Conservation (phyloP, 768 basidiomycete species). For the Tricholomella constricta region DNA sequence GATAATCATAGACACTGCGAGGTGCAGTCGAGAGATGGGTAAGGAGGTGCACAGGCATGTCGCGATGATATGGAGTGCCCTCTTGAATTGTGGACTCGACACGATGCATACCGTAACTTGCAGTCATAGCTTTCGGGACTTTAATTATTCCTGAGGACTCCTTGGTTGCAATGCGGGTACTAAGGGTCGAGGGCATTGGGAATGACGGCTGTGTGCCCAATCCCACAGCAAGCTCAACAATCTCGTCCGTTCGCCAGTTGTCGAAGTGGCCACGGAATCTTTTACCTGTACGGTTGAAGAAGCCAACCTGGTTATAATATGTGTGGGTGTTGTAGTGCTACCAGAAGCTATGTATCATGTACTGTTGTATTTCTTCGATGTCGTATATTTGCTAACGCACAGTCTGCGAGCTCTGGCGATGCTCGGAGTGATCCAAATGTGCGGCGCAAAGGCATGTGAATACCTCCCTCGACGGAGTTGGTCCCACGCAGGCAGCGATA, state of each 20-base stretch:
- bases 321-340: background rate
- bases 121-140: background rate
- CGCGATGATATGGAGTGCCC: background rate
- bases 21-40: background rate
- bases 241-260: background rate
- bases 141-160: background rate
- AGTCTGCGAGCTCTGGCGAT: background rate
- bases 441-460: background rate
- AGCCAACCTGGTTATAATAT: background rate
- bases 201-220: background rate
- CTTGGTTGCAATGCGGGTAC: background rate
- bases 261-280: background rate
- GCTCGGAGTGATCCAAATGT: conserved; percentile 4
- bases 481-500: background rate
- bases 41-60: background rate
- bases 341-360: background rate
- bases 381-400: background rate
- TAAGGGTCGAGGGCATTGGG: background rate
- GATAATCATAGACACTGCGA: background rate
- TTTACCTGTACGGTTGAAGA: conserved; percentile 5
- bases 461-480: background rate
- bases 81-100: background rate
- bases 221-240: background rate
- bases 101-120: background rate
- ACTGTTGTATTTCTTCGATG: background rate